Base-by-base conservation (phyloP, 768 basidiomycete species). In the Boletus pseudopeckii region DNA sequence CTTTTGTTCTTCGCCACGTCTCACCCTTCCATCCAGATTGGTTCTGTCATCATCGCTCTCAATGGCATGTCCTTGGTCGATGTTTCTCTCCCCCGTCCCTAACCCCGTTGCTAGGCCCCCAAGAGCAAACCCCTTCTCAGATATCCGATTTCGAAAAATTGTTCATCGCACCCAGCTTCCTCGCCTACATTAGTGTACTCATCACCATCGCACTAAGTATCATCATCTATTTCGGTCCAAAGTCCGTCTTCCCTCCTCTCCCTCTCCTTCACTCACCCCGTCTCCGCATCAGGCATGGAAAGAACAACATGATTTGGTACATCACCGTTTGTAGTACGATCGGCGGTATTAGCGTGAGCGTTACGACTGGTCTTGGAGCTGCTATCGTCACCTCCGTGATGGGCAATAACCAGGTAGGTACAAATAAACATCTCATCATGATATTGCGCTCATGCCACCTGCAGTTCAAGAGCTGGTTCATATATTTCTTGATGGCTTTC, bases 281-380 rank as follows among this genome's bases (percentile, higher is more conserved):
- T 38, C 18, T 22, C 39, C 20, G n/a, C 26, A 45, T 54, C 45
- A 84, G 86, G 65, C 91, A 89, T 66, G 95, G 96, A 46, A 92
- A 88, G 72, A 84, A 84, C 73, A 90, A 84, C 65, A 97, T 98
- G 96, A 71, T 98, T 48, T 92, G 90, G 90, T 92, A 96, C 70
- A 95, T 98, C 58, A 76, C 80, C 39, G 90, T 99, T 42, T 99
- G 97, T 72, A 92, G 88, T 58, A 86, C 98, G 80, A 98, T 99
- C 65, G 97, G 97, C 17, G 97, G 97, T 0, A 86, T 96, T 45
- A 90, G 88, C 53, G 92, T 96, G 59, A 92, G 89, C 62, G 95
- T 96, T 50, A 96, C 95, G 14, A 94, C 92, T 32, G 96, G 97
- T 33, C 80, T 98, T 36, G 94, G 97, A 42, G 77, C 91, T 40